A percentile compares a stretch with the other conserved stretches of the same genome.
phyloP scores from a whole-genome alignment of 371 early-diverging fungal genomes.

The Chytridium lagenaria region DNA sequence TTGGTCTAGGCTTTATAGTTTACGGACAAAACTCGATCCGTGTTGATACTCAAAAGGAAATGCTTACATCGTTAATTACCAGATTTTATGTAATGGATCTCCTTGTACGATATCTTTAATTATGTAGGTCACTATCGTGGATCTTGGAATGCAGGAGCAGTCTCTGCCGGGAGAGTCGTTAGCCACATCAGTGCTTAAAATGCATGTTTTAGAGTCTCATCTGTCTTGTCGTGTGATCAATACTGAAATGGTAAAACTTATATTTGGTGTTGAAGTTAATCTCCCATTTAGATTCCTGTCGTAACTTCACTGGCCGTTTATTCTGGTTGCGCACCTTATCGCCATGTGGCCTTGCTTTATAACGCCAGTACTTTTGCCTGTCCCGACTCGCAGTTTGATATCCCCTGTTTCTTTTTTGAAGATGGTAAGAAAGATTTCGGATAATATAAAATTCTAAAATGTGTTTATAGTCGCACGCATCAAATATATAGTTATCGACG shows the following conservation, averaged over 20 bases:
- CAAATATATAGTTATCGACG: slow-evolving; percentile 5
- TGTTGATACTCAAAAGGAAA: background rate
- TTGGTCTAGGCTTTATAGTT: background rate
- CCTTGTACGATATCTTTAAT: background rate
- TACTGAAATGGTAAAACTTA: background rate
- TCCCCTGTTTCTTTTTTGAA: slow-evolving; percentile 24
- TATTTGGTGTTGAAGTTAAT: background rate
- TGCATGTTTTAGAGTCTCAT: background rate
- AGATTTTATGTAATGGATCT: background rate
- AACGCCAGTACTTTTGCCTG: background rate
- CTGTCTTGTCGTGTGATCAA: background rate
- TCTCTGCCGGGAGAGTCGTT: slow-evolving; percentile 7
- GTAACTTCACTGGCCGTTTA: background rate
- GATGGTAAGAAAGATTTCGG: background rate
- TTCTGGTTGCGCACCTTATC: slow-evolving; percentile 19
- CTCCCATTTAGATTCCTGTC: background rate
- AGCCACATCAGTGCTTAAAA: background rate
- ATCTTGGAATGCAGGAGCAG: slow-evolving; percentile 11
- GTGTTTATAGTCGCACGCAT: background rate
- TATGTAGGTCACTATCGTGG: slow-evolving; percentile 1
- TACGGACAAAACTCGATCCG: background rate
- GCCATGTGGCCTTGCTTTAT: background rate
- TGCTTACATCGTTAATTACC: background rate
- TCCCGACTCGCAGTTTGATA: background rate
- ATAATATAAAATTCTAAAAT: background rate